Evolutionary conservation across 2,329 filamentous ascomycete genomes (phyloP), one percentile per base, ranked within the genome.

Genomic region (Sphaerulina vaccinii): DNA sequence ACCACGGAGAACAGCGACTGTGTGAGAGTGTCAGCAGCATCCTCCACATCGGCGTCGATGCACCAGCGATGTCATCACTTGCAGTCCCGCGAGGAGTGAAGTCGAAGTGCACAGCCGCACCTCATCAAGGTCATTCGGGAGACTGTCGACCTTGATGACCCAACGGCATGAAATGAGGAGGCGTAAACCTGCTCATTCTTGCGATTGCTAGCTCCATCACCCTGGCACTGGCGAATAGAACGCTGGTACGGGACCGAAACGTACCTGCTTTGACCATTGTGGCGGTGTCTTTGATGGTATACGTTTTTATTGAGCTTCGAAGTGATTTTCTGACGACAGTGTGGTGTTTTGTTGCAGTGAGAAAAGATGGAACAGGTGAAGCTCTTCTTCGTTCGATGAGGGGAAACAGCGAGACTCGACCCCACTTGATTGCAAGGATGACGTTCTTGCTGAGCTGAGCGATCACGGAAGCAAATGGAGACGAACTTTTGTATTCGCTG

Each of bases 191-290:
- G 65, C 66, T 69, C 67, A 68, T 60, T 64, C 57, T 54, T 54
- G 56, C 58, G 51, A 48, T 49, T 18, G 45, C 44, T 44, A 54
- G 57, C 55, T 59, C 70, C 65, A 74, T 71, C 80, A 76, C 54
- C 44, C 41, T 16, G 36, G 16, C 24, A 49, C 38, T 27, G 23
- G 32, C 54, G 46, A 54, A 56, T 56, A 13, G 53, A 24, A 39
- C n/a, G 35, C 43, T 18, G 37, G 19, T 33, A 49, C 46, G 52
- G 48, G 27, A 47, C 47, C 19, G n/a, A 10, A 27, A 83, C 87
- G 71, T 84, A 95, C 90, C 89, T 79, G 92, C 91, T 84, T 96
- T 96, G 81, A 96, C 91, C 91, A 96, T 96, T 85, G 85, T 96
- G 87, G 78, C 77, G 78, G 77, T 78, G 75, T 70, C 64, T 69